A percentile compares a stretch with the other conserved stretches of the same genome.
phyloP scores from a whole-genome alignment of 1,284 basidiomycete genomes.

The Sporisorium iseilematis-ciliati region DNA sequence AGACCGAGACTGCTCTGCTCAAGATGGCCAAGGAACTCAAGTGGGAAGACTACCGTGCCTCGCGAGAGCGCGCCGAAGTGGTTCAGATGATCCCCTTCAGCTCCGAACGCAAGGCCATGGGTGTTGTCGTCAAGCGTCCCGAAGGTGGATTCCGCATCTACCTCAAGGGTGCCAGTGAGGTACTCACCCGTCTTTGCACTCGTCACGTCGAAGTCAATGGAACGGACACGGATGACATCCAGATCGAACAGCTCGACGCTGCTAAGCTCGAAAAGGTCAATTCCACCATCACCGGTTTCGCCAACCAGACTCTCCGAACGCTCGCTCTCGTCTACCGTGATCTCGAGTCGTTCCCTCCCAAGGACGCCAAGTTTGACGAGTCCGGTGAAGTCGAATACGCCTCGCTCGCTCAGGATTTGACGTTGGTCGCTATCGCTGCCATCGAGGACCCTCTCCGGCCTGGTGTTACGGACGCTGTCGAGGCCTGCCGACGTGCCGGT shows the following conservation, averaged over 20 bases:
- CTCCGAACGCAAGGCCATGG: constrained; percentile 95
- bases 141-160: constrained; percentile 79
- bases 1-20: constrained; percentile 94
- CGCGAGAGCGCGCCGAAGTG: constrained; percentile 78
- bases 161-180: constrained; percentile 94
- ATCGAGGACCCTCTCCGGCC: constrained; percentile 95
- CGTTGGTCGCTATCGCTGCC: constrained; percentile 87
- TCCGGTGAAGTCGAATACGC: constrained; percentile 78
- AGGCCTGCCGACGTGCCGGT: constrained; percentile 86
- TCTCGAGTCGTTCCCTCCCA: constrained; percentile 85
- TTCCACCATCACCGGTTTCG: constrained; percentile 94
- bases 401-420: constrained; percentile 79
- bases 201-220: constrained; percentile 78
- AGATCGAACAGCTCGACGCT: constrained; percentile 64
- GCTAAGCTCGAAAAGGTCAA: constrained; percentile 82
- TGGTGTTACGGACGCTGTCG: constrained; percentile 88
- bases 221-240: constrained; percentile 70
- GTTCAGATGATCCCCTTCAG: constrained; percentile 95
- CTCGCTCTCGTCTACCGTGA: constrained; percentile 94
- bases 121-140: constrained; percentile 80
- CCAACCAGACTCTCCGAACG: constrained; percentile 92
- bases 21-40: constrained; percentile 86
- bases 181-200: constrained; percentile 82
- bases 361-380: constrained; percentile 71
- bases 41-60: constrained; percentile 82